Evolutionary conservation across 2,329 filamentous ascomycete genomes (phyloP), one percentile per base, ranked within the genome.

Genomic region (Tolypocladium capitatum): DNA sequence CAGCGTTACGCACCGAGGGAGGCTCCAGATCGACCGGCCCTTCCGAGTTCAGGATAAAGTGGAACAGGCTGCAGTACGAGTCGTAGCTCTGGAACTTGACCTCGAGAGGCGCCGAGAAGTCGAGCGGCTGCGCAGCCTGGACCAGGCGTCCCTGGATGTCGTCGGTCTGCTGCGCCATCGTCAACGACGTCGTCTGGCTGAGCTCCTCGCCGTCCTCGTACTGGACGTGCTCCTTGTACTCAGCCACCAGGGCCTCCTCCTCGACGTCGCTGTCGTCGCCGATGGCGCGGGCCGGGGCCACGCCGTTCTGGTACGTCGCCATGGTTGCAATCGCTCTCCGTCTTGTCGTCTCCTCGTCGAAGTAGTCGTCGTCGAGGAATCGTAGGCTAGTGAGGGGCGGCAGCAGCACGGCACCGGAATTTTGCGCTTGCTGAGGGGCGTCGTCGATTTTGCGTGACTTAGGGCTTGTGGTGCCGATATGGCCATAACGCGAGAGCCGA

Each of bases 11-110:
- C 76, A 96, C 91, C 66, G 90, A 95, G 58, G 92, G 92, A 55
- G 91, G 86, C 69, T 98, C 92, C 58, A 98, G 76, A 64, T 98
- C 92, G 51, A 98, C 91, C 16, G 92, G 92, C n/a, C 92, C 92
- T 58, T 97, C 92, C 45, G 91, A 97, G 79, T 98, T 98, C 65
- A 98, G 76, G 68, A 98, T 96, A 72, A 88, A 97, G 74, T 98
- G 92, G 75, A 98, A 98, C 60, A 98, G 75, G 70, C 87, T 95
- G 83, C 92, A 98, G 79, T 98, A 98, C 67, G 88, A 87, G 73
- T 98, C 92, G 76, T 98, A 98, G 74, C 90, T 96, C 68, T 88
- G 84, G 73, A 97, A 96, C 74, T 97, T 97, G 68, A 87, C 86
- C 70, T 97, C 92, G 48, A 98, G 78, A 32, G 90, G 87, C 43